These are phyloP conservation scores for Cryptococcus maquisensis DNA, from an alignment of 1,284 basidiomycete species.

Conservation along the genomic window DNA sequence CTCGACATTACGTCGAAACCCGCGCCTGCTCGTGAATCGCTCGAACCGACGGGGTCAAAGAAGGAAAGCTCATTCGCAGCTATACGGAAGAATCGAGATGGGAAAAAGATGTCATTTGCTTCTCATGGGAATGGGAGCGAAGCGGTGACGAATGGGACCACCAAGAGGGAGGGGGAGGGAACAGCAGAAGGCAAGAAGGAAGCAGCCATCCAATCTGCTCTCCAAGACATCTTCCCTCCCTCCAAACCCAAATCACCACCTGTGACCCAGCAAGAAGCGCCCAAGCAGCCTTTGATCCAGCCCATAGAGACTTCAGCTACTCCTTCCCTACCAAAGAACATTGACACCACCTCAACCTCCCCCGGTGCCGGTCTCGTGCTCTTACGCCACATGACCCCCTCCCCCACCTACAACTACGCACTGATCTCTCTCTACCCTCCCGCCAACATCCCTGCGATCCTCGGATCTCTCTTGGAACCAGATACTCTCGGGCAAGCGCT, in stretches of 20 bases:
- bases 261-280: background rate
- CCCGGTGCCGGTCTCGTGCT: conserved; percentile 35
- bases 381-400: conserved; percentile 20
- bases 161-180: too few species aligned
- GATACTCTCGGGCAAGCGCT: conserved; percentile 36
- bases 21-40: background rate
- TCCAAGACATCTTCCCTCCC: background rate
- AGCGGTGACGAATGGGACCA: too few species aligned
- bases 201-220: background rate
- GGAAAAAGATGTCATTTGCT: conserved; percentile 19
- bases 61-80: conserved; percentile 22
- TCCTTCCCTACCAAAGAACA: conserved; percentile 5
- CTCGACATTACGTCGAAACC: background rate
- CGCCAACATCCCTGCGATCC: conserved; percentile 18
- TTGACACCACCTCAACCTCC: conserved; percentile 22
- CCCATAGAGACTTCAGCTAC: background rate
- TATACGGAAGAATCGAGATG: conserved; percentile 19
- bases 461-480: conserved; percentile 37
- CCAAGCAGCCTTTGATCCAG: too few species aligned
- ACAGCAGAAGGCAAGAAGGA: background rate
- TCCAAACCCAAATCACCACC: background rate
- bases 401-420: conserved; percentile 6
- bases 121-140: background rate
- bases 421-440: conserved; percentile 24
- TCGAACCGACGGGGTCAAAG: background rate